Evolutionary conservation across 2,329 filamentous ascomycete genomes (phyloP), one percentile per base, ranked within the genome.

Genomic region (Metarhizium humberi): DNA sequence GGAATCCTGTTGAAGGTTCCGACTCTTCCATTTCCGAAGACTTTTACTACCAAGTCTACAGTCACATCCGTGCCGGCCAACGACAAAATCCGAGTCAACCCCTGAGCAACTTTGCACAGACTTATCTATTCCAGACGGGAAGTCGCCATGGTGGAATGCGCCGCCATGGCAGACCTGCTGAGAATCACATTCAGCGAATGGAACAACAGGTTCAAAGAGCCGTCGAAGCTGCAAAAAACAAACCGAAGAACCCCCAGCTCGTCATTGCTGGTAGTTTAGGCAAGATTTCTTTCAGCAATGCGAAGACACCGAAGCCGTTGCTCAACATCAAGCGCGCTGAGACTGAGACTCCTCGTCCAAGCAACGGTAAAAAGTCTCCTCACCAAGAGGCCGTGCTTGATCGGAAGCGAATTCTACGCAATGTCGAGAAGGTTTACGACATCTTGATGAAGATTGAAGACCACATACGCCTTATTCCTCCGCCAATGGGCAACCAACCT

Each of bases 171-270:
- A 82, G 90, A 57, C 90, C 87, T 47, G 91, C 90, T 18, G 94
- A 99, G 69, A 99, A 96, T 68, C 94, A 99, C 67, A 90, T 97
- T 75, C 94, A 97, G 69, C 87, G 94, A 55, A 99, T 99, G 94
- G 92, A 99, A 71, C 94, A 99, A 71, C 94, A 99, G 71, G 95
- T 99, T 13, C 92, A 96, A 69, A 86, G 94, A 55, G 94, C 94
- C 29, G 94, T 99, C 0, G 94, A 99, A 67, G 94, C 94, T 1
- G 94, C 94, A 53, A 99, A 97, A 75, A 90, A 91, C 57, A 92
- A 95, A 71, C 94, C 94, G 13, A 99, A 99, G 78, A 96, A 95
- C 67, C 95, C 95, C 66, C 92, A 96, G 69, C 79, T 99, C 8
- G 92, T 97, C 20, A 92, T 99, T 57, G 92, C 96, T 67, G 94